Evolutionary conservation across 2,329 filamentous ascomycete genomes (phyloP), one percentile per base, ranked within the genome.

Genomic region (Mollisia scopiformis): DNA sequence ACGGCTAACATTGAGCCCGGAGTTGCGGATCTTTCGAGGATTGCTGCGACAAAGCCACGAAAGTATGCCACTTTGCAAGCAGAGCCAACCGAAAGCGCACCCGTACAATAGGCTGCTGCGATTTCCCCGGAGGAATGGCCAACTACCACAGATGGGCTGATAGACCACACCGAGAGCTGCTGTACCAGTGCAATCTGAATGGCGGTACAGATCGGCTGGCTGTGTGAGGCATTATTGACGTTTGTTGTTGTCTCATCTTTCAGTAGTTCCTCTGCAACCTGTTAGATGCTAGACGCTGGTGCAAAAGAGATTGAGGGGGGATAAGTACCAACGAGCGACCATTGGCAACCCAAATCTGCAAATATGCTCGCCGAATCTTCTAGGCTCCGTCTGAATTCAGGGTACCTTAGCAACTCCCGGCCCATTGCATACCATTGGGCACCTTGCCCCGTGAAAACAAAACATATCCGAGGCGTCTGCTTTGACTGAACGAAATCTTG

Each of bases 1-100:
- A 84, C 80, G 1, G 83, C 83, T 66, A 84, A 75, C 84, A 86
- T 86, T 13, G 77, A 72, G 0, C 83, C 83, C 33, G 8, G 7
- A n/a, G 6, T 21, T 62, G 41, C 19, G 53, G 59, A 7, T 28
- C n/a, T n/a, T n/a, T n/a, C n/a, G 4, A 57, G 37, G 62, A 65
- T 27, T 31, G 37, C 47, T 4, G 59, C 19, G 23, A 59, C 53
- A 13, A 59, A 16, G 7, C 68, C 68, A 14, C 69, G 47, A 39
- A 63, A 64, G 47, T 65, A 70, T 1, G 68, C 61, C 23, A 68
- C 56, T 27, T 57, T 60, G 33, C 56, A 57, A 3, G 66, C 62
- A 16, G 23, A 43, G 28, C 59, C 21, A 6, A 19, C 8, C 19
- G 39, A 62, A 6, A 76, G 14, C 7, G 63, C 64, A 6, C 72